Base-by-base conservation (phyloP, 1,139 yeast genomes). In the Candida dubliniensis region DNA sequence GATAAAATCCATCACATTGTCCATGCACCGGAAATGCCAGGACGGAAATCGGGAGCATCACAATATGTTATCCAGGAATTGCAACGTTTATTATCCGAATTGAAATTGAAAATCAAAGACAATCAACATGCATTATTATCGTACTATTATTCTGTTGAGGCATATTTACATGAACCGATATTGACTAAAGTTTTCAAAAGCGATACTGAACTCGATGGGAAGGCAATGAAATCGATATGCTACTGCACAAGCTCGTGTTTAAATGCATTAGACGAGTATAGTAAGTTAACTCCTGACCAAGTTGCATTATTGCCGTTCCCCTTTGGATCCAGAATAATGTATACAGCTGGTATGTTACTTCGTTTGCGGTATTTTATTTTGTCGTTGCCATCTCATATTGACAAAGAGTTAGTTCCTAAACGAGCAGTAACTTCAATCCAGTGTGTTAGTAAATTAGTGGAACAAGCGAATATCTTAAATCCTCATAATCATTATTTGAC, bases 101-200 rank as follows among this genome's bases (percentile, higher is more conserved):
- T 81, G 31, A 70, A 65, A 47, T 47, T 49, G 14, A 61, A 62
- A 38, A 72, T 82, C 23, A 59, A 65, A 3, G 54, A 61, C 4
- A 63, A 66, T 29, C 71, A 77, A 43, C 71, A 71, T 49, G 65
- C 72, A 8, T 58, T 73, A 32, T 59, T 76, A 56, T 71, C 84
- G 0, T 83, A 76, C 60, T 77, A 72, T 52, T 78, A 77, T 52
- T 77, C 93, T 0, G 82, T 86, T 11, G 88, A 85, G 53, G 91
- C 93, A 0, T 85, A 81, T 57, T 64, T 88, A 14, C 86, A 85
- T 60, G 95, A 84, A 57, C 81, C 81, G 4, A 72, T 68, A 33
- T 58, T 77, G 43, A 76, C 70, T 47, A 67, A 61, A 44, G 62
- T 60, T 31, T 61, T 56, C 26, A 36, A 53, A 38, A 44, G 36